A percentile compares a stretch with the other conserved stretches of the same genome.
These are phyloP conservation scores for Saturnispora dispora DNA, from an alignment of 805 yeast genomes.

Conservation along the genomic window DNA sequence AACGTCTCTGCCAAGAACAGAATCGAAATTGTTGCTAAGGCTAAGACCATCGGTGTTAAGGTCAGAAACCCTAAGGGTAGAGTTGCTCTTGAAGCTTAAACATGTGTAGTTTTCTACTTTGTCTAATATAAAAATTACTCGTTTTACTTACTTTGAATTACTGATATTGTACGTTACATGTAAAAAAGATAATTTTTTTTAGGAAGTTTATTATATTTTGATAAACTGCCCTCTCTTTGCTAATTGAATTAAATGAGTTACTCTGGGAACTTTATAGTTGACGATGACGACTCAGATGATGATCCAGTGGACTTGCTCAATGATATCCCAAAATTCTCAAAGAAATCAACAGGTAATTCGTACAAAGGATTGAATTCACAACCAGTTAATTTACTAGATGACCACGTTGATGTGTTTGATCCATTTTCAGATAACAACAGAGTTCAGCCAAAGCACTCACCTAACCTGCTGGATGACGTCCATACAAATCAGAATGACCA, in stretches of 20 bases:
- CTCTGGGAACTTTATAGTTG: conserved; percentile 10
- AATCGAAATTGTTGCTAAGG: conserved; percentile 90
- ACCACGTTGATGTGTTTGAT: conserved; percentile 7
- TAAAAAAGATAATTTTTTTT: not conserved
- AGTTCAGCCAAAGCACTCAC: not conserved
- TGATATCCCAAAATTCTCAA: conserved; percentile 2
- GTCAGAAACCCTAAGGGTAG: conserved; percentile 99
- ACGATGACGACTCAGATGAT: conserved; percentile 13
- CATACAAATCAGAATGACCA: not conserved
- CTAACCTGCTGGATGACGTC: not conserved
- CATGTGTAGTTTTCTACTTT: conserved; percentile 5
- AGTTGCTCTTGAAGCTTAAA: conserved; percentile 93
- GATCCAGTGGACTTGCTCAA: conserved; percentile 15
- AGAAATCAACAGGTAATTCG: not conserved
- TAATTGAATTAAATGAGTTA: conserved; percentile 8
- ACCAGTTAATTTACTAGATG: conserved; percentile 1
- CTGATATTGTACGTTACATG: not conserved
- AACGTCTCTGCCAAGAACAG: conserved; percentile 97
- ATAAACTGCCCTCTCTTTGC: not conserved
- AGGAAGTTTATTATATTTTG: not conserved
- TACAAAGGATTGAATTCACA: not conserved
- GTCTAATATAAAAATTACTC: conserved; percentile 4
- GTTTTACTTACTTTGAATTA: not conserved
- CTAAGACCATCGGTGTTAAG: conserved; percentile 96
- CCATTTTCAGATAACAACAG: conserved; percentile 12